Evolutionary conservation across 2,329 filamentous ascomycete genomes (phyloP), one percentile per base, ranked within the genome.

Genomic region (Hypoxylon sp.): DNA sequence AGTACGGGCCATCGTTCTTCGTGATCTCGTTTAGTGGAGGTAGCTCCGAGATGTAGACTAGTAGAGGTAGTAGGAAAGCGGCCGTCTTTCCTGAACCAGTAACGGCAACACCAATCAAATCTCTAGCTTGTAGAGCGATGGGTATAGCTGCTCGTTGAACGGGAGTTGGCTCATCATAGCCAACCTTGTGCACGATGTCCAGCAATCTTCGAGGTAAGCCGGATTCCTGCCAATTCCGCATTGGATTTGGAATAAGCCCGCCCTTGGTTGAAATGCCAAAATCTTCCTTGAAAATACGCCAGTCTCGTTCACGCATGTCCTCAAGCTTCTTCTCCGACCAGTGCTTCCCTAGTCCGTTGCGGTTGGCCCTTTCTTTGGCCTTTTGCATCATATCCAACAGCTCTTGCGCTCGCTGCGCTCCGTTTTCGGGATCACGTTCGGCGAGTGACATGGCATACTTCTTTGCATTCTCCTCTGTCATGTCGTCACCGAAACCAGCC

Each of bases 281-380:
- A 78, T 99, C 94, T 78, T 98, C 95, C 80, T 98, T 99, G 88
- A 99, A 97, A 72, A 99, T 98, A 75, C 95, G 92, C 95, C 95
- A 99, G 79, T 99, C 95, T 76, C 95, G 86, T 79, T 98, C 94
- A 66, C 93, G 91, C 95, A 99, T 99, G 72, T 97, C 92, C 13
- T 91, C 88, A 66, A 98, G 82, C 65, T 85, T 86, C 87, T 99
- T 99, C 75, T 97, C 92, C 57, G 91, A 93, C 95, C 95, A 99
- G 78, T 97, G 93, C 77, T 94, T 94, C 71, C 96, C 94, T 59
- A 97, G 84, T 32, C 89, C 90, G 67, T 90, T 92, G 65, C 91
- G 86, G 64, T 85, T 83, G 10, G 89, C 88, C 67, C 91, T 87
- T 73, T 96, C 90, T 72, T 88, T 90, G 28, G 90, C 88, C 68